A percentile compares a stretch with the other conserved stretches of the same genome.
These are phyloP conservation scores for Populus hybrid DNA, from an alignment of 441 rosid species.

Conservation along the genomic window DNA sequence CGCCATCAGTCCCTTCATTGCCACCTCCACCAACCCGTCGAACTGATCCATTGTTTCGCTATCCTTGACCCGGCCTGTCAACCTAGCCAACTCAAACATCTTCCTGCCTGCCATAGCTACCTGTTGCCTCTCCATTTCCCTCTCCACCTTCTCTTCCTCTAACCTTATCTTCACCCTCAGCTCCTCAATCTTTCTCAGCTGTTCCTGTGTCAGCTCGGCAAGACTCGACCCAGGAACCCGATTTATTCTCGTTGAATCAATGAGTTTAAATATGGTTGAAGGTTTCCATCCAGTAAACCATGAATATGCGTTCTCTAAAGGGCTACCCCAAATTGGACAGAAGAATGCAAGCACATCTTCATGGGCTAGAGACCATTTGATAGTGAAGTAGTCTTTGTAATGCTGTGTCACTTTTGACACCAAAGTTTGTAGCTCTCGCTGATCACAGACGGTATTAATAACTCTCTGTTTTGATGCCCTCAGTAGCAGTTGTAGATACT, in stretches of 20 bases:
- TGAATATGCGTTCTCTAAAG: slow-evolving; percentile 54
- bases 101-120: slow-evolving; percentile 60
- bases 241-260: slow-evolving; percentile 38
- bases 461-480: slow-evolving; percentile 21
- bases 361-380: slow-evolving; percentile 67
- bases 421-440: slow-evolving; percentile 35
- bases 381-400: slow-evolving; percentile 67
- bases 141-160: slow-evolving; percentile 72
- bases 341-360: slow-evolving; percentile 66
- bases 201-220: slow-evolving; percentile 43
- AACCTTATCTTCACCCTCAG: slow-evolving; percentile 48
- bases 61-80: slow-evolving; percentile 22
- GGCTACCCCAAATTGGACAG: slow-evolving; percentile 52
- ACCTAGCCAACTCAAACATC: slow-evolving; percentile 56
- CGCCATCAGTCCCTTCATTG: slow-evolving; percentile 33
- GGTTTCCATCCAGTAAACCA: slow-evolving; percentile 94
- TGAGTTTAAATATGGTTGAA: slow-evolving; percentile 41
- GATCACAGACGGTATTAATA: background rate
- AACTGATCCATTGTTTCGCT: slow-evolving; percentile 19
- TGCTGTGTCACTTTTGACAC: slow-evolving; percentile 63
- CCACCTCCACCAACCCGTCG: slow-evolving; percentile 41
- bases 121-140: slow-evolving; percentile 87
- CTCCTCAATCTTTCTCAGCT: slow-evolving; percentile 47
- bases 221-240: slow-evolving; percentile 14
- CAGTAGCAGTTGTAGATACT: slow-evolving; percentile 36